A percentile compares a stretch with the other conserved stretches of the same genome.
These are phyloP conservation scores for Echinochloa phyllopogon DNA, from an alignment of 176 grass and related monocot genomes.

Conservation along the genomic window DNA sequence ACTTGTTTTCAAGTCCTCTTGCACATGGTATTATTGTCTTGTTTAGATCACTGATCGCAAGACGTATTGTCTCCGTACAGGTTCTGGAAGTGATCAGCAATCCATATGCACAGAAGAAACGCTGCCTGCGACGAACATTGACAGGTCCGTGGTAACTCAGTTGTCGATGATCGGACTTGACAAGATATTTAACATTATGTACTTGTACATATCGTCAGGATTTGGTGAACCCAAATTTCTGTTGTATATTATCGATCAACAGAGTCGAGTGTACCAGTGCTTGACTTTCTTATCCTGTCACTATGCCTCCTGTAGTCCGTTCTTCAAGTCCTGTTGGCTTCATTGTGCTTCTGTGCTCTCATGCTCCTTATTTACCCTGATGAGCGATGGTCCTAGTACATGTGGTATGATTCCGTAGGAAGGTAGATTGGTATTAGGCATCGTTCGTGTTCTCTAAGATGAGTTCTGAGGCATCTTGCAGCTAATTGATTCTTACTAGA, in stretches of 20 bases:
- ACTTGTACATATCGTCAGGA: conserved; percentile 52
- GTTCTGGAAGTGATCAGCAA: conserved; percentile 49
- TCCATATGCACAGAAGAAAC: conserved; percentile 59
- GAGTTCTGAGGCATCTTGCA: not conserved
- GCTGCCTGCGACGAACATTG: conserved; percentile 73
- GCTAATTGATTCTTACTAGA: not conserved
- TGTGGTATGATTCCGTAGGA: not conserved
- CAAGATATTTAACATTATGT: conserved; percentile 51
- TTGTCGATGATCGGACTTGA: conserved; percentile 17
- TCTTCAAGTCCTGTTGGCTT: not conserved
- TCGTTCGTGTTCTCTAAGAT: not conserved
- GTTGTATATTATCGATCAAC: conserved; percentile 50
- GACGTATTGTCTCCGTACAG: conserved; percentile 43
- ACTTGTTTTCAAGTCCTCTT: not conserved
- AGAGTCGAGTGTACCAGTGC: conserved; percentile 37
- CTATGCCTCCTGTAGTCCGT: conserved; percentile 14
- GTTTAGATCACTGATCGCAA: conserved; percentile 10
- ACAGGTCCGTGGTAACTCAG: conserved; percentile 77
- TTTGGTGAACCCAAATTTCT: conserved; percentile 39
- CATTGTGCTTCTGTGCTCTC: not conserved
- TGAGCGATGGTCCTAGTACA: not conserved
- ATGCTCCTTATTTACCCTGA: not conserved
- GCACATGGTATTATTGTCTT: not conserved
- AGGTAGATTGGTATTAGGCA: not conserved
- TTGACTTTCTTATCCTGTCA: conserved; percentile 33